Evolutionary conservation across 331 rosid genomes (phyloP).

Genomic region (Spiraea crenata): DNA sequence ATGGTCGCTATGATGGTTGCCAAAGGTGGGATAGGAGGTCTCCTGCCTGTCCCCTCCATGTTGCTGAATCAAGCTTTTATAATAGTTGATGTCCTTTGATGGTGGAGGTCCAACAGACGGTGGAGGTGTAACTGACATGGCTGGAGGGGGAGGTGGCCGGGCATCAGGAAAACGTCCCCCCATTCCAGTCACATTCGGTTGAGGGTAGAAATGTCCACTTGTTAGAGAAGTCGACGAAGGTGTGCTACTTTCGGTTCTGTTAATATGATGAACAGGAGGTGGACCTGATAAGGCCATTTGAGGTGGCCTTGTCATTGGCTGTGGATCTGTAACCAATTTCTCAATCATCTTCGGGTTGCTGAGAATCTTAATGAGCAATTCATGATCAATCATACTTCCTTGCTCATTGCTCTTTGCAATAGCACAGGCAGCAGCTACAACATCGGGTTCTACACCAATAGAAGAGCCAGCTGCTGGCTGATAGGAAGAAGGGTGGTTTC

Average conservation of each 20-base stretch:
- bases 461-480: slow-evolving; percentile 29
- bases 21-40: slow-evolving; percentile 37
- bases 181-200: slow-evolving; percentile 33
- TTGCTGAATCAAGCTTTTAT: slow-evolving; percentile 89
- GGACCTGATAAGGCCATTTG: slow-evolving; percentile 39
- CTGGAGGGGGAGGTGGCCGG: slow-evolving; percentile 36
- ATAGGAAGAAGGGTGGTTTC: slow-evolving; percentile 24
- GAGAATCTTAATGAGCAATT: slow-evolving; percentile 67
- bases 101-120: slow-evolving; percentile 45
- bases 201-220: slow-evolving; percentile 42
- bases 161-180: slow-evolving; percentile 43
- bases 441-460: slow-evolving; percentile 39
- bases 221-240: slow-evolving; percentile 36
- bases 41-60: slow-evolving; percentile 90
- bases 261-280: slow-evolving; percentile 24
- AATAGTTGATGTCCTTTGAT: slow-evolving; percentile 64
- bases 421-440: slow-evolving; percentile 64
- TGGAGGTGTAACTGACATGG: slow-evolving; percentile 40
- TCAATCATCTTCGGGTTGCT: slow-evolving; percentile 77
- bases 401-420: slow-evolving; percentile 60
- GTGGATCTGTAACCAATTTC: slow-evolving; percentile 60
- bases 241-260: slow-evolving; percentile 34
- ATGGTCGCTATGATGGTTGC: slow-evolving; percentile 42
- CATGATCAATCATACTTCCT: slow-evolving; percentile 71
- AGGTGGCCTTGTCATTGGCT: slow-evolving; percentile 42